Percentiles rank a stretch among this genome's conserved stretches.
phyloP scores from a whole-genome alignment of 352 stramenopile species.

The Pythium rishiriense region DNA sequence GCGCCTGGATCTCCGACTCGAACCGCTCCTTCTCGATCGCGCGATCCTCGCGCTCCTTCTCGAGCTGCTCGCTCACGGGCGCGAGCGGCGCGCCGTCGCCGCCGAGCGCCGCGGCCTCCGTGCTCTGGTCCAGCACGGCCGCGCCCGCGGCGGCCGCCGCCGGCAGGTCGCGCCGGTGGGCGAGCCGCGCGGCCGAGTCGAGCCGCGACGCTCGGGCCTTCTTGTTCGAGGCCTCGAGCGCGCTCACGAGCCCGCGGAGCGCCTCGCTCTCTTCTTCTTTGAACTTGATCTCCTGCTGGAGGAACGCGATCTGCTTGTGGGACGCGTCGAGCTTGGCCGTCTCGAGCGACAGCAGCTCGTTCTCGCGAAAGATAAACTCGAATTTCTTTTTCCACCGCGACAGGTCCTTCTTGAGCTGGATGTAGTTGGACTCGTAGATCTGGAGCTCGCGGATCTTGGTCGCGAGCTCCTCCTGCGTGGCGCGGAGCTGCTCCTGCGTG shows the following conservation, averaged over 20 bases:
- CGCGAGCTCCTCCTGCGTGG: constrained; percentile 76
- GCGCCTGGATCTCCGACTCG: constrained; percentile 46
- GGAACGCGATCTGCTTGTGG: constrained; percentile 81
- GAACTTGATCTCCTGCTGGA: constrained; percentile 86
- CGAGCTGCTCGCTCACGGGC: constrained; percentile 31
- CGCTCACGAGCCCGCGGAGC: constrained; percentile 69
- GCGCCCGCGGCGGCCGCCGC: constrained; percentile 27
- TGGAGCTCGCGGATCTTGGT: constrained; percentile 80
- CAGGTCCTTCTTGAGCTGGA: constrained; percentile 75
- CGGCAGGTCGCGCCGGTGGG: constrained; percentile 27
- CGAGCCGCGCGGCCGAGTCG: constrained; percentile 45
- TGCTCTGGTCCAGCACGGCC: constrained; percentile 36
- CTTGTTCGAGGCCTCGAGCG: constrained; percentile 78
- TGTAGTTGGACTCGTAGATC: constrained; percentile 82
- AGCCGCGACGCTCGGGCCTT: constrained; percentile 72
- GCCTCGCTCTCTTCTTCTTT: constrained; percentile 80
- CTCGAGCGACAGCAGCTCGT: constrained; percentile 81
- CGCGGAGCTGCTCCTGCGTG: constrained; percentile 60
- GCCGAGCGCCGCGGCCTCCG: constrained; percentile 1
- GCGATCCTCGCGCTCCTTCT: constrained; percentile 39
- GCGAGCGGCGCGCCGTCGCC: background rate
- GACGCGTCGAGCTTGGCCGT: constrained; percentile 82
- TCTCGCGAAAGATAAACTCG: constrained; percentile 85
- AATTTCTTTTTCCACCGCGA: constrained; percentile 87
- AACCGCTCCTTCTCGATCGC: constrained; percentile 52